These are phyloP conservation scores for Macrolepiota dolichaula DNA, from an alignment of 768 basidiomycete genomes.

Conservation along the genomic window DNA sequence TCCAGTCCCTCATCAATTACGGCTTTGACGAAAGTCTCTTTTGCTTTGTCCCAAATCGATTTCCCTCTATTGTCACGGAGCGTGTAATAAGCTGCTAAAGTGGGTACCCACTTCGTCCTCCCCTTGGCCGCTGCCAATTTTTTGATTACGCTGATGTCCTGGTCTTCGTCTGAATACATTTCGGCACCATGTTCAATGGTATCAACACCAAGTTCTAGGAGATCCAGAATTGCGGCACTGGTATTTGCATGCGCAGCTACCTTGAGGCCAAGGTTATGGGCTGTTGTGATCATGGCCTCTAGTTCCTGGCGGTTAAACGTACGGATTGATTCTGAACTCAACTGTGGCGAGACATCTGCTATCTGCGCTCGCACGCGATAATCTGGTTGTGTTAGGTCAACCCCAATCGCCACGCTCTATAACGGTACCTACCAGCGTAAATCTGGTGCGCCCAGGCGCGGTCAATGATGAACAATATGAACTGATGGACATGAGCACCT, in stretches of 20 bases:
- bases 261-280: conserved; percentile 50
- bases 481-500: conserved; percentile 30
- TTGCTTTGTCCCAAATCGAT: conserved; percentile 34
- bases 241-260: conserved; percentile 54
- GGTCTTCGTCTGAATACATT: conserved; percentile 20
- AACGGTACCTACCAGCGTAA: conserved; percentile 40
- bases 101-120: conserved; percentile 52
- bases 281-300: conserved; percentile 45
- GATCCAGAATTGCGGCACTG: conserved; percentile 26
- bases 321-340: conserved; percentile 29
- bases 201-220: conserved; percentile 41
- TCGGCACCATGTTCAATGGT: conserved; percentile 56
- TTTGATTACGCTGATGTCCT: conserved; percentile 20
- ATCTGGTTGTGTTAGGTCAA: conserved; percentile 29
- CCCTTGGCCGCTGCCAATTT: conserved; percentile 22
- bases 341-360: conserved; percentile 33
- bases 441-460: conserved; percentile 31
- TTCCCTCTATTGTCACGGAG: conserved; percentile 14
- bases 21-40: conserved; percentile 41
- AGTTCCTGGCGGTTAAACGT: conserved; percentile 48
- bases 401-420: conserved; percentile 10
- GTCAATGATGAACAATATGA: conserved; percentile 3
- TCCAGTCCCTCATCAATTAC: conserved; percentile 31
- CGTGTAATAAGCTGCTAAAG: conserved; percentile 48
- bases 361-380: conserved; percentile 50